Evolutionary conservation across 768 basidiomycete genomes (phyloP), one percentile per base, ranked within the genome.

Genomic region (Tulasnella sp.): DNA sequence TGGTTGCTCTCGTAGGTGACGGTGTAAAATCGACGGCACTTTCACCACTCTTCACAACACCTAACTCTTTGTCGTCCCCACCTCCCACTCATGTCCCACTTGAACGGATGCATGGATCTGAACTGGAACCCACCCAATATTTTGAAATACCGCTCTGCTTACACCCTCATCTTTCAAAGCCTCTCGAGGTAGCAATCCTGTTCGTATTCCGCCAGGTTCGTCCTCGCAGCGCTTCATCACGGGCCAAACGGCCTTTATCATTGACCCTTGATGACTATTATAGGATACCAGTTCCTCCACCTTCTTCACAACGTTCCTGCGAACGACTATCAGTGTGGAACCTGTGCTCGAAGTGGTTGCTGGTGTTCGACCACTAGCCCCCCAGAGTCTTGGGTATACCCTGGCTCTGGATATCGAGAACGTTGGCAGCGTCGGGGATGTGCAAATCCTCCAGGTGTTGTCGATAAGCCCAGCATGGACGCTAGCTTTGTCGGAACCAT

Each of bases 391-490:
- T 34, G 52, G 54, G 17, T 66, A 66, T 44, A 42, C 55, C 15
- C n/a, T 67, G 15, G 49, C 41, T 15, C 53, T 65, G 21, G 66
- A 68, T 53, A 63, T 87, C 5, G 75, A 75, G 51, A 87, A 86
- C 66, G 58, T 74, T 0, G 73, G 73, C 0, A 66, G 71, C 19
- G 72, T 72, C 3, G 67, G 67, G 22, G 65, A 73, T 15, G 65
- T 87, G 30, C 65, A 68, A 15, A 63, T 92, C 17, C 74, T 73
- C 2, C 82, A 87, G 63, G 64, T 92, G 5, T 78, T 76, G 2
- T 75, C 79, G 25, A 62, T 89, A 51, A 90, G 89, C 64, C 80
- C 87, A 0, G 71, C 73, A 4, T 92, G 91, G 91, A 68, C 69
- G 43, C 82, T 79, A 61, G 67, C 68, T 1, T 65, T 76, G 5